Conservation (phyloP, 495 filamentous ascomycete species). For the Penicilliopsis zonata region DNA sequence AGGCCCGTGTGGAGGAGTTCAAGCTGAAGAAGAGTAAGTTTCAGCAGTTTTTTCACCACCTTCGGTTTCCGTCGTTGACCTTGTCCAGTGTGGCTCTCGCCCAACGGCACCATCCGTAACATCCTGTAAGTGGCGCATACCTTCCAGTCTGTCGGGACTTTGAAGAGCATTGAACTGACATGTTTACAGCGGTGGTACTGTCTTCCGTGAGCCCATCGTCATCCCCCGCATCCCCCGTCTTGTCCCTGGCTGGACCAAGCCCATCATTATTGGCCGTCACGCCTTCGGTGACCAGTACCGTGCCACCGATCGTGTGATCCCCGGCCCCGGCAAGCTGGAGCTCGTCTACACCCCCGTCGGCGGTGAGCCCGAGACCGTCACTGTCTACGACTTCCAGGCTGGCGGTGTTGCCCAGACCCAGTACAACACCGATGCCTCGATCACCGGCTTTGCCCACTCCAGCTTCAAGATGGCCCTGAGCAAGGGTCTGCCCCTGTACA, state of each 20-base stretch:
- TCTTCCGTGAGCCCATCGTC: conserved; percentile 97
- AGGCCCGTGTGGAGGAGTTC: conserved; percentile 93
- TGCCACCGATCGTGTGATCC: conserved; percentile 76
- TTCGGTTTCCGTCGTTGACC: conserved; percentile 3
- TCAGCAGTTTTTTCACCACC: conserved; percentile 1
- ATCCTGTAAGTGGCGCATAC: conserved; percentile 40
- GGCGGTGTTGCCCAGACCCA: conserved; percentile 85
- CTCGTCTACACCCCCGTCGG: conserved; percentile 84
- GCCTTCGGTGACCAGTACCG: conserved; percentile 98
- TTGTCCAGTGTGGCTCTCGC: conserved; percentile 81
- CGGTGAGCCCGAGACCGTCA: conserved; percentile 71
- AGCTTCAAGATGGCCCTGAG: conserved; percentile 87
- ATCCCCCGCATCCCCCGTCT: conserved; percentile 85
- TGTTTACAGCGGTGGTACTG: conserved; percentile 65
- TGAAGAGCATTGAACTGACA: conserved; percentile 2
- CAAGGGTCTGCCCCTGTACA: conserved; percentile 83
- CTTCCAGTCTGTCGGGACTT: neutral
- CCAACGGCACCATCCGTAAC: conserved; percentile 97
- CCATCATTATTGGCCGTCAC: conserved; percentile 97
- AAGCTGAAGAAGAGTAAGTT: conserved; percentile 86
- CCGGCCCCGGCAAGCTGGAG: conserved; percentile 73
- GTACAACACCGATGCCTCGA: conserved; percentile 97
- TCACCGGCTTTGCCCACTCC: conserved; percentile 86
- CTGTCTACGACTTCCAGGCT: conserved; percentile 83
- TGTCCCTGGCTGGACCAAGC: conserved; percentile 93